A percentile compares a stretch with the other conserved stretches of the same genome.
These are phyloP conservation scores for Trypanosoma cruzi DNA, from an alignment of 208 protist genomes.

Conservation along the genomic window DNA sequence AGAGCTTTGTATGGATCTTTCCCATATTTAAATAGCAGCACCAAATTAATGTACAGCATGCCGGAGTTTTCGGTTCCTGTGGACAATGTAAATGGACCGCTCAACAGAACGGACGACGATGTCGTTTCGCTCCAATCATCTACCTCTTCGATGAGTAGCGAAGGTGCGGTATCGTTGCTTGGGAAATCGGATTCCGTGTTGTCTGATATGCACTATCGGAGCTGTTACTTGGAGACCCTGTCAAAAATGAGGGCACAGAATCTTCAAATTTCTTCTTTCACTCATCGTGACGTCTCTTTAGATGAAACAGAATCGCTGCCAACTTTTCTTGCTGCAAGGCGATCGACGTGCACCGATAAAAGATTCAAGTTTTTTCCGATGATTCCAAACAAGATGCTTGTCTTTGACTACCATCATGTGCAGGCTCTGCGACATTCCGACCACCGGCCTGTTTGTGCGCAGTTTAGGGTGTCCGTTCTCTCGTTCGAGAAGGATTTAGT, in stretches of 20 bases:
- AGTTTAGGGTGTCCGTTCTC: conserved; percentile 68
- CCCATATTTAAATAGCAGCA: not conserved
- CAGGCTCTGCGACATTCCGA: conserved; percentile 58
- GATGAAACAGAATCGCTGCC: conserved; percentile 22
- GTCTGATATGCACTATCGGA: too few relatives aligned
- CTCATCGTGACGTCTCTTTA: not conserved
- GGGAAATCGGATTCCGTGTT: not conserved
- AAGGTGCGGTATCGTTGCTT: not conserved
- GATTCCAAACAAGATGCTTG: conserved; percentile 53
- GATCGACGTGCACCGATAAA: conserved; percentile 32
- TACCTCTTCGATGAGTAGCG: not conserved
- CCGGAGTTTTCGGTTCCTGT: not conserved
- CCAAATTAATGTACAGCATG: not conserved
- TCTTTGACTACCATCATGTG: conserved; percentile 53
- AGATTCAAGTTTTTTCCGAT: conserved; percentile 35
- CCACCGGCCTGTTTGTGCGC: conserved; percentile 69
- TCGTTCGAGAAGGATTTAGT: conserved; percentile 42
- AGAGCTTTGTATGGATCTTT: not conserved
- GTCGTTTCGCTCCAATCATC: not conserved
- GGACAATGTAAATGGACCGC: not conserved
- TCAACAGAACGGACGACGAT: not conserved
- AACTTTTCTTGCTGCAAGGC: conserved; percentile 28
- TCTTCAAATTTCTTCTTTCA: not conserved
- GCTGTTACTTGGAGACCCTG: too few relatives aligned
- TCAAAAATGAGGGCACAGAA: not conserved